Evolutionary conservation across 495 filamentous ascomycete species (phyloP), one percentile per base, ranked within the genome.

Genomic region (Lasiosphaeria miniovina): DNA sequence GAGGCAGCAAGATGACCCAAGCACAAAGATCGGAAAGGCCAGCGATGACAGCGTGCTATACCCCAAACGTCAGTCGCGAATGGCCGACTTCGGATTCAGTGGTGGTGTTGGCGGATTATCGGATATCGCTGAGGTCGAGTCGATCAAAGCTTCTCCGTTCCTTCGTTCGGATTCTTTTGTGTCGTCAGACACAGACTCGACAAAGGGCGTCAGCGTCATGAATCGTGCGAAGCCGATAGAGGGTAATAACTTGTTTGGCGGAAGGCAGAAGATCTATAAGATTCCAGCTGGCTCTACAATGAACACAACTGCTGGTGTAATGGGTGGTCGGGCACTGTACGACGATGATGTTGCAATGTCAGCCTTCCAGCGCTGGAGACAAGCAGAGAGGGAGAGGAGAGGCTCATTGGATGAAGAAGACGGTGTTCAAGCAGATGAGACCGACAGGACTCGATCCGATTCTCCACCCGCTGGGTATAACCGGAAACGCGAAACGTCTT

Each of bases 181-280:
- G 31, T 89, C 87, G 4, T 91, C 96, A 63, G 91, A 94, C 60
- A 81, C 69, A 5, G 77, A 82, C 49, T 75, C 72, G 4, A 60
- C 60, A 12, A 67, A 67, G 17, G 64, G 62, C 48, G 87, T 82
- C 0, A 90, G 90, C 67, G 82, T 97, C 12, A 93, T 98, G 88
- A 88, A 80, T 68, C 82, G 94, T 43, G 76, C 84, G n/a, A 87
- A 92, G 65, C 90, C 90, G 9, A 86, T 83, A 2, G 94, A 98
- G 73, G 91, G 93, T 17, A 98, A 98, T 74, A 90, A 90, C 65
- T 70, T 98, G 60, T 98, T 98, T 76, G 94, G 94, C 55, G 94
- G 95, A 9, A 85, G 94, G 35, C 94, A 98, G 68, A 98, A 98
- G 74, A 85, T 98, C 31, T 98, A 94, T 74, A 94, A 91, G 64